Evolutionary conservation across 2,329 filamentous ascomycete species (phyloP), one percentile per base, ranked within the genome.

Genomic region (Didymella sp.): DNA sequence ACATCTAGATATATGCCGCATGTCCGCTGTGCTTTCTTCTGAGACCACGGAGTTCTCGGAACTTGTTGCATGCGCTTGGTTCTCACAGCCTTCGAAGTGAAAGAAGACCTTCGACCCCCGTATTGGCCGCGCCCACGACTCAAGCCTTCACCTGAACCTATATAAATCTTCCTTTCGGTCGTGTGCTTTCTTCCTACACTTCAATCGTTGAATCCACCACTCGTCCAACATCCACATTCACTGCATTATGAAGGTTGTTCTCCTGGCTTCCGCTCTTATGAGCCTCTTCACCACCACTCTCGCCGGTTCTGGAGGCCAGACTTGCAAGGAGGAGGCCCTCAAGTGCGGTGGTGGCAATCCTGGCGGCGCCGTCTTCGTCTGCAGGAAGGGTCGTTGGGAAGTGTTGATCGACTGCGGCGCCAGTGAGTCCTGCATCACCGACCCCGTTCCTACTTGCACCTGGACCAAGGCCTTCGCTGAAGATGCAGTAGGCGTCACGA

Each of bases 331-430:
- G 8, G 41, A 40, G 4, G 6, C 11, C 4, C 19, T 48, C 15
- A 12, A 56, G 33, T 56, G 43, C 12, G 51, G 31, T 15, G 44
- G 44, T 7, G 44, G 28, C 37, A 27, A 22, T 21, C 43, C 51
- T 42, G 44, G 37, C 22, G 44, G 51, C 2, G 52, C 40, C 13
- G 41, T 56, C 25, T 37, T 50, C 19, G 25, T 12, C 6, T 56
- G 52, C 52, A 44, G 44, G 25, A 27, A 37, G 17, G 46, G 46
- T 11, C 28, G 17, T 3, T 56, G 52, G 40, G 40, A 44, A 6
- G n/a, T 33, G 2, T 15, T 56, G n/a, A 25, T 38, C 19, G 12
- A 3, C 17, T 56, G 45, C 25, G 15, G 25, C 12, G 6, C 40
- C 3, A 11, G 3, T 13, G 37, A 55, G 24, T 21, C 11, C 17